Evolutionary conservation across 2,329 filamentous ascomycete genomes (phyloP).

Genomic region (Dactylellina drechsleri): DNA sequence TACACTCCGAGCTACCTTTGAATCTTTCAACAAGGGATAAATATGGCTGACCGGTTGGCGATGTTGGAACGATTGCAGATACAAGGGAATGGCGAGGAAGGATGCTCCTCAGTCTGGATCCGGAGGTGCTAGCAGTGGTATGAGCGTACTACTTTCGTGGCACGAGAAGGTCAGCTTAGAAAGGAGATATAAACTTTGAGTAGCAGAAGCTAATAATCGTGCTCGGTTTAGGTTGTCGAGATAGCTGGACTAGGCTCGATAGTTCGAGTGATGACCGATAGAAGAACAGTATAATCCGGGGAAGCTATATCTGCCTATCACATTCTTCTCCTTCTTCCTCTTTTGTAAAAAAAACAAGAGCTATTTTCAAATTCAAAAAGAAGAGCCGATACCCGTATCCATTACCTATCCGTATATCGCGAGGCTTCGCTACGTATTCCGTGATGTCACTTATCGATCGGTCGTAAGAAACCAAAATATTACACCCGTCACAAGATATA

Average conservation of each 20-base stretch:
- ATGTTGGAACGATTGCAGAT: constrained; percentile 35
- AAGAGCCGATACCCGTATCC: constrained; percentile 28
- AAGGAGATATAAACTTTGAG: not conserved
- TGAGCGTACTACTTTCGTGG: constrained; percentile 98
- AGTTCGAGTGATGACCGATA: constrained; percentile 94
- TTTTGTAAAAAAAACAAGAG: constrained; percentile 9
- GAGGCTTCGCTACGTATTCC: not conserved
- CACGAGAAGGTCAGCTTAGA: constrained; percentile 81
- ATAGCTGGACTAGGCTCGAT: constrained; percentile 91
- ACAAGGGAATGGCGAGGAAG: constrained; percentile 52
- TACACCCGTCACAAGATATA: too few species aligned
- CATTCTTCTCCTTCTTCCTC: not conserved
- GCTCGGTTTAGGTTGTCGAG: constrained; percentile 70
- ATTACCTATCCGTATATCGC: too few species aligned
- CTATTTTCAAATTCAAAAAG: constrained; percentile 10
- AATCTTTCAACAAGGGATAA: constrained; percentile 1
- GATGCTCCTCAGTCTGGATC: constrained; percentile 43
- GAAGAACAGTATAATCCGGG: constrained; percentile 78
- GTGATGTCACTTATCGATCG: constrained; percentile 1
- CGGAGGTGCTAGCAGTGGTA: constrained; percentile 78
- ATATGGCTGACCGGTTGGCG: constrained; percentile 23
- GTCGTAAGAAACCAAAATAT: not conserved
- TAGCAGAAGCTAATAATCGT: constrained; percentile 6
- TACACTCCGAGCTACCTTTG: too few species aligned
- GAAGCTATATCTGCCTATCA: constrained; percentile 1